These are phyloP conservation scores for barrel medic (Medicago truncatula) DNA, from an alignment of 306 rosid genomes.

Conservation along the genomic window MtrunA17r5.0-ANR NC_053042.1:33645501-33646000, in stretches of 20 bases:
- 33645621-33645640: neutral
- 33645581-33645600: neutral
- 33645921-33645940: slow-evolving; percentile 27
- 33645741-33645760: neutral
- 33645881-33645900: neutral
- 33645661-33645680: slow-evolving; percentile 73
- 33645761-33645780: neutral
- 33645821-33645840: slow-evolving; percentile 55
- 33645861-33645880: slow-evolving; percentile 70
- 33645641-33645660: slow-evolving; percentile 61
- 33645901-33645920: slow-evolving; percentile 6
- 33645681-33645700: slow-evolving; percentile 77
- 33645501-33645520: neutral
- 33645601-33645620: neutral
- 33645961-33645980: slow-evolving; percentile 23
- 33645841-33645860: slow-evolving; percentile 79
- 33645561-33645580: neutral
- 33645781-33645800: neutral
- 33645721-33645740: slow-evolving; percentile 58
- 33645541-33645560: neutral
- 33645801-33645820: slow-evolving; percentile 33
- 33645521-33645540: neutral
- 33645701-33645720: slow-evolving; percentile 76
- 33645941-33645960: neutral
- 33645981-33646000: neutral